These are phyloP conservation scores for Exophiala sideris DNA, from an alignment of 2,329 filamentous ascomycete species.

Conservation along the genomic window DNA sequence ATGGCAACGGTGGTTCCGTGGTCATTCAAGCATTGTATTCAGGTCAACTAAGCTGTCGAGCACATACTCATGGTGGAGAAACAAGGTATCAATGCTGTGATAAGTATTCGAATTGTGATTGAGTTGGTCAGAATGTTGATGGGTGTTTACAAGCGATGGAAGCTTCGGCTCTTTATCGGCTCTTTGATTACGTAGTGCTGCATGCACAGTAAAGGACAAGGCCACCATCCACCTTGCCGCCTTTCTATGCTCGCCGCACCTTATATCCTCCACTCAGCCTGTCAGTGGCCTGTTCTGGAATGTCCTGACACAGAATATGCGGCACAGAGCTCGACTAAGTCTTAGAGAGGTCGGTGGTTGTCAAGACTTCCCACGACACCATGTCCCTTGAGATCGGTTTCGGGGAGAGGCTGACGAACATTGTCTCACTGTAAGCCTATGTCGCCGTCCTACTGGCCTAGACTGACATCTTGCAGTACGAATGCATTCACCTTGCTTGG, in stretches of 20 bases:
- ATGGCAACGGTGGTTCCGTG: slow-evolving; percentile 6
- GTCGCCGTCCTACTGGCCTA: slow-evolving; percentile 9
- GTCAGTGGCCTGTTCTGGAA: too few relatives aligned
- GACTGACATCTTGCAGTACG: slow-evolving; percentile 36
- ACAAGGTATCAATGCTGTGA: not conserved
- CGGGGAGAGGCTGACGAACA: slow-evolving; percentile 59
- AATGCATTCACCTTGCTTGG: slow-evolving; percentile 46
- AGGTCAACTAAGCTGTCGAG: not conserved
- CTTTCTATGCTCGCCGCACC: too few relatives aligned
- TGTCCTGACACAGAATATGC: too few relatives aligned
- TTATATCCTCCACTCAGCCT: too few relatives aligned
- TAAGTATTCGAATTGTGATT: too few relatives aligned
- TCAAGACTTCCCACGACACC: not conserved
- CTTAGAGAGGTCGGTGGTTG: not conserved
- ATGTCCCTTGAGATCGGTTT: slow-evolving; percentile 46
- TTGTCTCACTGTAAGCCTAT: slow-evolving; percentile 58
- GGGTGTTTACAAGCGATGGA: too few relatives aligned
- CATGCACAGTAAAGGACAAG: not conserved
- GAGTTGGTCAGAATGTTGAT: too few relatives aligned
- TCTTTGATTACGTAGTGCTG: not conserved
- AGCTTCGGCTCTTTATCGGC: not conserved
- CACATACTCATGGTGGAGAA: not conserved
- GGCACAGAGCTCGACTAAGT: too few relatives aligned
- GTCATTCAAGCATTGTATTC: slow-evolving; percentile 14
- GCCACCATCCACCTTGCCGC: not conserved